Evolutionary conservation across 768 basidiomycete genomes (phyloP), one percentile per base, ranked within the genome.

Genomic region (Tulasnella sp.): DNA sequence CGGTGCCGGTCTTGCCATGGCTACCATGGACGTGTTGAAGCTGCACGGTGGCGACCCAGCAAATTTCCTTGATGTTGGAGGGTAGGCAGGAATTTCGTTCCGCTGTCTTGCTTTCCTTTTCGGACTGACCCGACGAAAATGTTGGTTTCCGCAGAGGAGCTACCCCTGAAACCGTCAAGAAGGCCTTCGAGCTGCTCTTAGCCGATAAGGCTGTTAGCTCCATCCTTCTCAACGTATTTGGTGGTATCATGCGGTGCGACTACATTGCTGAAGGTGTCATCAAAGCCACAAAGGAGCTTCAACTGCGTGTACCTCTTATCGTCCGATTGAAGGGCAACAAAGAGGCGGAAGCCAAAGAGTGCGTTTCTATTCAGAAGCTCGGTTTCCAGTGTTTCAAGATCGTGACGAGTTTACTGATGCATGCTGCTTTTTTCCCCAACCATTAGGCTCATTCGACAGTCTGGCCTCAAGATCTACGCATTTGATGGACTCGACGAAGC

Each of bases 81-180:
- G 96, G 93, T 94, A 83, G 80, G 88, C 81, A 44, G 24, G 24
- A 38, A 8, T 46, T 27, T n/a, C 62, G 27, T 42, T 24, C 58
- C 27, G 52, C 31, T 44, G 14, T 71, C 62, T 12, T 68, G 27
- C n/a, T 36, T 68, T 68, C 62, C 27, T 44, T 14, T 76, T 34
- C 38, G 39, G 31, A 74, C 12, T 48, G 9, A 27, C 34, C 31
- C 58, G 38, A 71, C 34, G 12, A 48, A 18, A 44, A 24, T 19
- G 36, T 72, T 81, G 80, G 34, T 68, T 31, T 76, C 46, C 40
- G 74, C 79, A 94, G 94, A 85, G 97, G 97, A 83, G 98, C 98
- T 44, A 99, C 97, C 19, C 96, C 98, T n/a, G 95, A 98, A 84
- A 98, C 98, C 6, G 98, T 99, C 82, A 99, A 99, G 90, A 99